Evolutionary conservation across 257 asterid species (phyloP).

Genomic region (Primulina tabacum): DNA sequence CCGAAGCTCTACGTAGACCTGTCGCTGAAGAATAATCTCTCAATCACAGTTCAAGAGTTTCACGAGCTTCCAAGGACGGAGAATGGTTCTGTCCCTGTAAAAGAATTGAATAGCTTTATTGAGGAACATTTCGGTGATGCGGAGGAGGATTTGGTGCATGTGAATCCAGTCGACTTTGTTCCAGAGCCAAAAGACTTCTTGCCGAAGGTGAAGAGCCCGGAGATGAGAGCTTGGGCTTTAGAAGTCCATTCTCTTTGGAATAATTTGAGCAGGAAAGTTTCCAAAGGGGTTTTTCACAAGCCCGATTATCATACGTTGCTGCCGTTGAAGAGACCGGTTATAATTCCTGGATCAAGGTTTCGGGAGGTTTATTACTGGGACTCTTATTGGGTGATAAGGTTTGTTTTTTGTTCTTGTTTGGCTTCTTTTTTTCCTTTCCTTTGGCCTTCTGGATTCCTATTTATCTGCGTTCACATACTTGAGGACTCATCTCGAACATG

Average conservation of each 20-base stretch:
- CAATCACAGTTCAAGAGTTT: conserved; percentile 39
- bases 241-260: conserved; percentile 77
- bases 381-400: conserved; percentile 91
- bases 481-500: neutral
- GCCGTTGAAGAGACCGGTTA: conserved; percentile 63
- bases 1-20: conserved; percentile 78
- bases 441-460: neutral
- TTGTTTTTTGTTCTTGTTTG: neutral
- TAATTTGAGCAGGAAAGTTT: conserved; percentile 73
- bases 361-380: conserved; percentile 97
- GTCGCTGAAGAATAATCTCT: conserved; percentile 51
- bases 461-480: neutral
- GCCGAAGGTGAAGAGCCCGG: conserved; percentile 47
- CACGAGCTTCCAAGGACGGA: conserved; percentile 27
- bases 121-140: conserved; percentile 37
- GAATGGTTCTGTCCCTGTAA: conserved; percentile 42
- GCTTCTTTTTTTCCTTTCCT: neutral
- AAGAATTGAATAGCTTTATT: conserved; percentile 38
- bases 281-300: conserved; percentile 43
- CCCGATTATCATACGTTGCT: conserved; percentile 65
- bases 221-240: conserved; percentile 72
- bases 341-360: conserved; percentile 88
- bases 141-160: conserved; percentile 53
- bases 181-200: conserved; percentile 57
- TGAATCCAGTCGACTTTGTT: conserved; percentile 59